Percentiles rank a stretch among this genome's conserved stretches.
phyloP scores from a whole-genome alignment of 208 protist species.

The Angomonas deanei region DNA sequence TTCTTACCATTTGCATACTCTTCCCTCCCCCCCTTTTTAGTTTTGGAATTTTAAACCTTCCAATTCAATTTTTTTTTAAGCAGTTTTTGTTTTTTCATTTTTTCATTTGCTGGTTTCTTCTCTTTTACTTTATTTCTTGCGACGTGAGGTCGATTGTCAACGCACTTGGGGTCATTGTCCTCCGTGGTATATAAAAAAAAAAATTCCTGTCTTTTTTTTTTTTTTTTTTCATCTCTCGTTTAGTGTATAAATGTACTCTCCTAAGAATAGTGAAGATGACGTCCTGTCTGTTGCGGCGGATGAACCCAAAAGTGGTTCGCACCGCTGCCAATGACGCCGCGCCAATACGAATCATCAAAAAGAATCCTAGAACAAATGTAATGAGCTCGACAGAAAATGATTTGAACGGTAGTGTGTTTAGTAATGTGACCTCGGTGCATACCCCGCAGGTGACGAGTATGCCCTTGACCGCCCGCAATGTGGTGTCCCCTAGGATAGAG shows the following conservation, averaged over 20 bases:
- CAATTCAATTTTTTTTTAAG: slow-evolving; percentile 4
- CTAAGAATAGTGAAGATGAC: not conserved
- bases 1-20: not conserved
- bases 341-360: not conserved
- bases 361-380: no score
- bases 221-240: no score
- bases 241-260: not conserved
- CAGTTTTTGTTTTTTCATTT: slow-evolving; percentile 7
- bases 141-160: not conserved
- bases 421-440: no score
- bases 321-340: no score
- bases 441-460: not conserved
- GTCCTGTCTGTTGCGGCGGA: no score
- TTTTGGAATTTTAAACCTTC: slow-evolving; percentile 3
- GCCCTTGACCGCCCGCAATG: not conserved
- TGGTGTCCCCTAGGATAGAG: not conserved
- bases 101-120: no score
- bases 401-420: no score
- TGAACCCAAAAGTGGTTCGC: no score
- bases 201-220: no score
- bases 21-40: not conserved
- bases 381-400: no score
- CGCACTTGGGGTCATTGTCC: no score
- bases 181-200: no score
- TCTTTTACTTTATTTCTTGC: slow-evolving; percentile 1